Percentiles rank a stretch among this genome's conserved stretches.
phyloP scores from a whole-genome alignment of 257 asterid species.

The Orobanche coerulescens region DNA sequence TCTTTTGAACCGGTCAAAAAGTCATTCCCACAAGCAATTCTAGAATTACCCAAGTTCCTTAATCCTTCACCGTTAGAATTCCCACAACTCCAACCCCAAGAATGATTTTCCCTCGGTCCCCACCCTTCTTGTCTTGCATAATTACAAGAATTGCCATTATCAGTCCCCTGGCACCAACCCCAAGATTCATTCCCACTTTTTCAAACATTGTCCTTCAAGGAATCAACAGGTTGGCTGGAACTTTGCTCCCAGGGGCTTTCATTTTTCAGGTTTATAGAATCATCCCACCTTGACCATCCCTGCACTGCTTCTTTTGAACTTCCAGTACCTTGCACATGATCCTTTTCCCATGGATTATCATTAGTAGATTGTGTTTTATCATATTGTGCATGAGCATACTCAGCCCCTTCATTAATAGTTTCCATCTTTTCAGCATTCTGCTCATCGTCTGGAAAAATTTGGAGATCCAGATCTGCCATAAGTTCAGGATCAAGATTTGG shows the following conservation, averaged over 20 bases:
- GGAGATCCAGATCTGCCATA: conserved; percentile 62
- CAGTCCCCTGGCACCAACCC: conserved; percentile 33
- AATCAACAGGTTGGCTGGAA: conserved; percentile 24
- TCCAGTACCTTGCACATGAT: conserved; percentile 20
- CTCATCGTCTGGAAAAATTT: conserved; percentile 47
- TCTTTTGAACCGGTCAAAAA: conserved; percentile 17
- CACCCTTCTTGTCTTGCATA: conserved; percentile 34
- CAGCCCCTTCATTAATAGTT: conserved; percentile 25
- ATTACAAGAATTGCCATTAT: conserved; percentile 25
- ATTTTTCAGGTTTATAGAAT: conserved; percentile 25
- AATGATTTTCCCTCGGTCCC: conserved; percentile 26
- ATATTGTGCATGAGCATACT: conserved; percentile 17
- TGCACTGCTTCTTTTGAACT: conserved; percentile 23
- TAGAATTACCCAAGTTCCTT: conserved; percentile 18
- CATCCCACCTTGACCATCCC: conserved; percentile 45
- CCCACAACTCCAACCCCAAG: conserved; percentile 30
- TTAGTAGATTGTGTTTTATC: conserved; percentile 23
- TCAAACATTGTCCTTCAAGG: conserved; percentile 42
- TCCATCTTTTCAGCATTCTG: conserved; percentile 26
- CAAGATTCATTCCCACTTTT: conserved; percentile 37
- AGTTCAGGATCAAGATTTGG: conserved; percentile 52
- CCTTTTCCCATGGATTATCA: conserved; percentile 58
- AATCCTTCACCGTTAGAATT: conserved; percentile 25
- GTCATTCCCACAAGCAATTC: conserved; percentile 27
- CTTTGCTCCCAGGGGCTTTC: conserved; percentile 62